Evolutionary conservation across 805 yeast genomes (phyloP), one percentile per base, ranked within the genome.

Genomic region (Zygotorulaspora sp.): DNA sequence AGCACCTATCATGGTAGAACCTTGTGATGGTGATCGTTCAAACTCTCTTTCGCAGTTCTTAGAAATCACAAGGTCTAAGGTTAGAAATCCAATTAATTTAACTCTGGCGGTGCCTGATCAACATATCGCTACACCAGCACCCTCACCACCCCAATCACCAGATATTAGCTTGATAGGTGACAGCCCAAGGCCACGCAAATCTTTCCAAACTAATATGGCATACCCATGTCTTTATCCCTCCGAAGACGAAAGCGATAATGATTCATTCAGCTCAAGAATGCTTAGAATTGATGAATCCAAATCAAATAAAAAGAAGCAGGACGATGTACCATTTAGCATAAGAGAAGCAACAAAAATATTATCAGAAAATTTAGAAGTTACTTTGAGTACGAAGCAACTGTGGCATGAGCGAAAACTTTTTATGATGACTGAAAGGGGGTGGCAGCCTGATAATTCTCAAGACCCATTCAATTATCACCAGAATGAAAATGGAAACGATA

Each of bases 71-170:
- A 66, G 78, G 38, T 74, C 84, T 1, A 61, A 59, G 44, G 48
- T 58, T 12, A 55, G 50, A 35, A 56, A 51, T 41, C 46, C 60
- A 0, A 43, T 61, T 8, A 64, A 58, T 43, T 30, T 48, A 18
- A 43, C 53, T n/a, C 31, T 59, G n/a, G 47, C 55, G 6, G 49
- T 49, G 4, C 64, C 65, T 7, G 53, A 55, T 10, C 52, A 44
- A 17, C 62, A 61, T 39, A 72, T 87, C 8, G 89, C 96, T 0
- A 86, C 96, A 0, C 96, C 95, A 0, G 83, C 83, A 1, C 92
- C 95, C 3, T 84, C 95, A 0, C 95, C 95, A 0, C 80, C 83
- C 0, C 55, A 71, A 12, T 68, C 77, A 2, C 83, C 84, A 3
- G 25, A 36, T 6, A 35, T 62, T 12, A 29, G 54, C 21, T 51